Percentiles rank a stretch among this genome's conserved stretches.
phyloP scores from a whole-genome alignment of 208 protist genomes.

The Trypanosoma boissoni region DNA sequence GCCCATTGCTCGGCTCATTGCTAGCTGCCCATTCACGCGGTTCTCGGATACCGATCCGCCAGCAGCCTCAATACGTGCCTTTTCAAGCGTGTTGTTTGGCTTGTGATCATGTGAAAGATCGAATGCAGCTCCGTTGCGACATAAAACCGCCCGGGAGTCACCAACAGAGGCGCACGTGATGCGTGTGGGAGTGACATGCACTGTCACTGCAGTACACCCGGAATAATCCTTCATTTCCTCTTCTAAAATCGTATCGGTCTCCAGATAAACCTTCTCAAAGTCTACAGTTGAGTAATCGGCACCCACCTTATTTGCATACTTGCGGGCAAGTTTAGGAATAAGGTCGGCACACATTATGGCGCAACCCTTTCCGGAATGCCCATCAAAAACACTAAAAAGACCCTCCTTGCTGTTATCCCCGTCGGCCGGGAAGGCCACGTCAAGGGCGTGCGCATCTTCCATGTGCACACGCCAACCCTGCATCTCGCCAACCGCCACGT shows the following conservation, averaged over 20 bases:
- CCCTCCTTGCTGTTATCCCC: slow-evolving; percentile 40
- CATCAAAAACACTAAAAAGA: slow-evolving; percentile 88
- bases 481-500: slow-evolving; percentile 80
- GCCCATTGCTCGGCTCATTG: slow-evolving; percentile 93
- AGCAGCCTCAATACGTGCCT: slow-evolving; percentile 77
- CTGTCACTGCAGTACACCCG: slow-evolving; percentile 70
- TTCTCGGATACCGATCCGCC: slow-evolving; percentile 89
- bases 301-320: slow-evolving; percentile 17
- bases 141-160: slow-evolving; percentile 91
- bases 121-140: slow-evolving; percentile 63
- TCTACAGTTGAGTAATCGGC: slow-evolving; percentile 35
- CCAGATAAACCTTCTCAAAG: slow-evolving; percentile 67
- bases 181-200: slow-evolving; percentile 58
- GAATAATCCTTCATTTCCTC: slow-evolving; percentile 48
- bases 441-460: slow-evolving; percentile 82
- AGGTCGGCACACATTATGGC: slow-evolving; percentile 39
- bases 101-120: slow-evolving; percentile 92
- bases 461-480: slow-evolving; percentile 89
- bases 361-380: slow-evolving; percentile 62
- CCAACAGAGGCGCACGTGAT: slow-evolving; percentile 91
- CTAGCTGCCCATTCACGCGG: slow-evolving; percentile 93
- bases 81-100: slow-evolving; percentile 66
- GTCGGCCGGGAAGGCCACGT: slow-evolving; percentile 41
- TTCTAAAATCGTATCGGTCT: slow-evolving; percentile 56
- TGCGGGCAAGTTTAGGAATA: slow-evolving; percentile 32